A percentile compares a stretch with the other conserved stretches of the same genome.
phyloP scores from a whole-genome alignment of 208 protist species.

The Trypanosoma platydactyli region DNA sequence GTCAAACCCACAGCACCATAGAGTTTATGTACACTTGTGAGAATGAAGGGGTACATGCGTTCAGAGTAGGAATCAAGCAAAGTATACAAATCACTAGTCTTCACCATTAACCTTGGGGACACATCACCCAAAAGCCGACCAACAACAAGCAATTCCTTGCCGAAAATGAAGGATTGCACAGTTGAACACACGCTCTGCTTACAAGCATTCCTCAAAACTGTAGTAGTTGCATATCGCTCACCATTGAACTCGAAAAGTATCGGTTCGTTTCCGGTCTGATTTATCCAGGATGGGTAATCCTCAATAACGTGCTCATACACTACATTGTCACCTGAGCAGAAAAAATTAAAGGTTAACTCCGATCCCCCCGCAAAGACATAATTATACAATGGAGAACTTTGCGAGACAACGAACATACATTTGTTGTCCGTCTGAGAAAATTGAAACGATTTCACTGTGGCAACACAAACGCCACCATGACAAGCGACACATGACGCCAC shows the following conservation, averaged over 20 bases:
- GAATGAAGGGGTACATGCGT: slow-evolving; percentile 28
- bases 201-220: slow-evolving; percentile 6
- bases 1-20: slow-evolving; percentile 37
- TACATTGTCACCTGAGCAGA: slow-evolving; percentile 8
- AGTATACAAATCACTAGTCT: slow-evolving; percentile 1
- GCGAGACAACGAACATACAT: slow-evolving; percentile 11
- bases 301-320: slow-evolving; percentile 21
- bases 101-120: background rate
- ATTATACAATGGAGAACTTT: slow-evolving; percentile 35
- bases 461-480: slow-evolving; percentile 19
- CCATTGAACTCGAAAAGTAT: slow-evolving; percentile 19
- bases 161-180: slow-evolving; percentile 27
- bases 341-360: slow-evolving; percentile 28
- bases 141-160: slow-evolving; percentile 36
- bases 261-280: slow-evolving; percentile 12
- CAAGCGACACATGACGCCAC: slow-evolving; percentile 14
- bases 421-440: slow-evolving; percentile 23
- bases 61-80: background rate
- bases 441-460: slow-evolving; percentile 17
- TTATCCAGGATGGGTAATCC: slow-evolving; percentile 21
- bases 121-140: slow-evolving; percentile 13
- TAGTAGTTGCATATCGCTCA: slow-evolving; percentile 20
- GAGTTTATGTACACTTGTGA: slow-evolving; percentile 32
- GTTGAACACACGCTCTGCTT: slow-evolving; percentile 20
- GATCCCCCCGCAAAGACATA: slow-evolving; percentile 26